Base-by-base conservation (phyloP, 2,329 filamentous ascomycete species). In the Teratosphaeria epicoccoides region DNA sequence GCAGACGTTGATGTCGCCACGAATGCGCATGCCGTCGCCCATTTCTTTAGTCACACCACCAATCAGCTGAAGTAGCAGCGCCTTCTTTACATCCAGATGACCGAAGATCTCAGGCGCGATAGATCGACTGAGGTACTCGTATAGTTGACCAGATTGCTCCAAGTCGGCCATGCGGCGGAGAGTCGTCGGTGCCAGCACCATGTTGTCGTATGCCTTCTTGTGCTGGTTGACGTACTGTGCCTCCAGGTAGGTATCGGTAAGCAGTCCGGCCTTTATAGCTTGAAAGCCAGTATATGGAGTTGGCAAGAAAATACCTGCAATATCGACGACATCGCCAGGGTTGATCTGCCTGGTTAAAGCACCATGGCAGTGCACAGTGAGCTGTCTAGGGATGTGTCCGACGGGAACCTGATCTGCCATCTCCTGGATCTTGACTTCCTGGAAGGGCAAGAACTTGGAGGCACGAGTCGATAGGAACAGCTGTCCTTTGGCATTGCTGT, bases 371-470 rank as follows among this genome's bases (percentile, higher is more conserved):
- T 95, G 81, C 22, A 98, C 75, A 0, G 91, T 97, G 56, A 98
- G 74, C 52, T 88, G 88, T 53, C 93, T 82, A 26, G 93, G 93
- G 62, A 98, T 98, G 67, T 98, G 93, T 48, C 93, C 93, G 57
- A 98, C 94, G 6, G 93, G 93, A 0, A 98, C 93, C 69, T 98
- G 93, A 68, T 98, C 93, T n/a, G 93, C 89, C 82, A 97, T 88
- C 68, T 98, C 93, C 71, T 98, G 93, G 52, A 98, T 89, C 74
- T 97, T 97, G 71, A 97, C 83, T 70, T 98, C 93, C 70, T 98
- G 93, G 75, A 98, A 98, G 3, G 93, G 89, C 63, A 95, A 73
- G 66, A 97, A 98, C 65, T 97, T 98, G 49, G 90, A 96, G 0
- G 91, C 93, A 62, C 93, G 81, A n/a, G 90, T 94, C 0, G 91